Percentiles rank a stretch among this genome's conserved stretches.
These are phyloP conservation scores for Cercospora sp. DNA, from an alignment of 2,329 filamentous ascomycete species.

Conservation along the genomic window DNA sequence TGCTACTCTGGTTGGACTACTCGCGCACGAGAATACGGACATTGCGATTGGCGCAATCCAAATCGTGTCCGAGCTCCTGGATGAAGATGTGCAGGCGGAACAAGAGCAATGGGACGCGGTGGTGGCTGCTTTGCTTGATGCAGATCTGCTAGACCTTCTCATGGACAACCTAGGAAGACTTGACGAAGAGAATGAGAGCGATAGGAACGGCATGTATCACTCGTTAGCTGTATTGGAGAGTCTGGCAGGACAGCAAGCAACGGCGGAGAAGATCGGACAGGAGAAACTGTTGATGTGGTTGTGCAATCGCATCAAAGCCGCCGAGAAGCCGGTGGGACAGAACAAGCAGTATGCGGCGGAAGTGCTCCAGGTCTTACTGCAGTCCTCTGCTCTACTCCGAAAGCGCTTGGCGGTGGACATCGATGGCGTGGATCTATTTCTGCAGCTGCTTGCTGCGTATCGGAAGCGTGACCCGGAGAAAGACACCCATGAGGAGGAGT, in stretches of 20 bases:
- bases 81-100: slow-evolving; percentile 83
- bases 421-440: slow-evolving; percentile 74
- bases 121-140: slow-evolving; percentile 61
- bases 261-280: slow-evolving; percentile 70
- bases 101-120: slow-evolving; percentile 78
- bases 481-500: slow-evolving; percentile 88
- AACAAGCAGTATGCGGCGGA: slow-evolving; percentile 97
- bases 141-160: slow-evolving; percentile 72
- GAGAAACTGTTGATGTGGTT: slow-evolving; percentile 77
- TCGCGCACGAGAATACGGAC: slow-evolving; percentile 95
- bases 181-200: slow-evolving; percentile 70
- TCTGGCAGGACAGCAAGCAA: slow-evolving; percentile 67
- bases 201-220: slow-evolving; percentile 84
- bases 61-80: slow-evolving; percentile 85
- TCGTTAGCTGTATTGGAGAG: slow-evolving; percentile 81
- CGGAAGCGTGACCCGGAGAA: slow-evolving; percentile 82
- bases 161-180: slow-evolving; percentile 77
- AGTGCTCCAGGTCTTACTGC: slow-evolving; percentile 82
- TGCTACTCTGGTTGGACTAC: slow-evolving; percentile 71
- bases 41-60: slow-evolving; percentile 91
- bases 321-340: slow-evolving; percentile 70
- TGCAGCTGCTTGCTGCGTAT: slow-evolving; percentile 83
- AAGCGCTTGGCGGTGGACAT: slow-evolving; percentile 54
- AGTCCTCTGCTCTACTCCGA: slow-evolving; percentile 69
- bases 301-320: slow-evolving; percentile 67